A percentile compares a stretch with the other conserved stretches of the same genome.
Conservation (phyloP, 2,329 filamentous ascomycete species). For the Aspergillus intermedius region DNA sequence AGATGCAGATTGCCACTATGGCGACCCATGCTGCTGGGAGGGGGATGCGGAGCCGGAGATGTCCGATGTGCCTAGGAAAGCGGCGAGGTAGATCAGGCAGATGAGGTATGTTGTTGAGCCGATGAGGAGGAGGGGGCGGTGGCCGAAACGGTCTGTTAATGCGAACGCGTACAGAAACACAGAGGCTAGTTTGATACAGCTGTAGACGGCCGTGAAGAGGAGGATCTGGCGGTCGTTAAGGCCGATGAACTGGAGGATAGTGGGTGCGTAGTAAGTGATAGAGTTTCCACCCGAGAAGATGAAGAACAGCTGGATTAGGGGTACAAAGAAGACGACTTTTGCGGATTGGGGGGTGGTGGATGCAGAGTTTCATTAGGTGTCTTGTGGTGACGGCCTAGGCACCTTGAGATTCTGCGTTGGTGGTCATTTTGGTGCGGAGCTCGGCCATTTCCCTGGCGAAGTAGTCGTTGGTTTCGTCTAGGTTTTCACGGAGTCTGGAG, state of each 20-base stretch:
- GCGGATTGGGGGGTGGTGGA: constrained; percentile 11
- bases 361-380: constrained; percentile 5
- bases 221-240: constrained; percentile 9
- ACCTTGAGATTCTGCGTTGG: constrained; percentile 1
- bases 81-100: constrained; percentile 14
- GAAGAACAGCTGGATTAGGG: constrained; percentile 23
- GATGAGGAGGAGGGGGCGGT: constrained; percentile 20
- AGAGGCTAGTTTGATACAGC: constrained; percentile 13
- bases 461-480: constrained; percentile 11
- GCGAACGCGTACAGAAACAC: constrained; percentile 16
- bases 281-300: constrained; percentile 20
- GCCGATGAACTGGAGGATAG: constrained; percentile 15
- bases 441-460: constrained; percentile 11
- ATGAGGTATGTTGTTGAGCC: constrained; percentile 14
- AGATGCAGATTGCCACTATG: constrained; percentile 18
- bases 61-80: constrained; percentile 11
- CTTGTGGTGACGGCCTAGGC: constrained; percentile 4
- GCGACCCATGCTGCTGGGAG: constrained; percentile 13
- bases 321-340: constrained; percentile 20
- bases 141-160: constrained; percentile 17
- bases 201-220: constrained; percentile 13
- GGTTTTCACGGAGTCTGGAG: constrained; percentile 11
- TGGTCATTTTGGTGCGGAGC: constrained; percentile 8
- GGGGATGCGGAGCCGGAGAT: constrained; percentile 6
- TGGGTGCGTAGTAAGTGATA: constrained; percentile 19